phyloP scores from a whole-genome alignment of 1,139 yeast genomes.

The Lodderomyces elongisporus region DNA sequence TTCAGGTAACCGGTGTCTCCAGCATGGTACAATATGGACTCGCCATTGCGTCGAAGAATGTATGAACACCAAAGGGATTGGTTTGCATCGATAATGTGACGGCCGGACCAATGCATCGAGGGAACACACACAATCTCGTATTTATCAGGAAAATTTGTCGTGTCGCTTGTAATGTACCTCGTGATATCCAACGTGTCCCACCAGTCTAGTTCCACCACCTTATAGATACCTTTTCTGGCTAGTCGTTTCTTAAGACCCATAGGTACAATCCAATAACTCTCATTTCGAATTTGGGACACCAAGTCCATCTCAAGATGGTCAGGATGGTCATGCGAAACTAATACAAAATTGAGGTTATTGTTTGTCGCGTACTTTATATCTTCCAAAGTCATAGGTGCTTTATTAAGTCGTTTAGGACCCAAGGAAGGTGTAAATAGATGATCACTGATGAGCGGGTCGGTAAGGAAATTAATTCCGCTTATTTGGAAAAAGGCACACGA shows the following conservation, averaged over 20 bases:
- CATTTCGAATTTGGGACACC: constrained; percentile 53
- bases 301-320: constrained; percentile 78
- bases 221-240: constrained; percentile 50
- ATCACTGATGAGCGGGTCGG: constrained; percentile 81
- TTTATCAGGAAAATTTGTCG: constrained; percentile 33
- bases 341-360: constrained; percentile 55
- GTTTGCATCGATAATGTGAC: constrained; percentile 73
- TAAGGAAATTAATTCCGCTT: constrained; percentile 66
- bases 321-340: constrained; percentile 93
- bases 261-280: constrained; percentile 80
- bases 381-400: constrained; percentile 60
- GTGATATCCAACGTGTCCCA: constrained; percentile 66
- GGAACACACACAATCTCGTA: constrained; percentile 88
- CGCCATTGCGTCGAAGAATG: constrained; percentile 57
- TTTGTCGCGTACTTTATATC: constrained; percentile 54
- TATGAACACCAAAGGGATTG: constrained; percentile 85
- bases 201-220: constrained; percentile 79
- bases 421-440: constrained; percentile 55
- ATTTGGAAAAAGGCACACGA: constrained; percentile 75
- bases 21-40: constrained; percentile 78
- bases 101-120: constrained; percentile 97
- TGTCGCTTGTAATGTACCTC: constrained; percentile 20
- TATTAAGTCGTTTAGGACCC: constrained; percentile 80
- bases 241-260: constrained; percentile 63
- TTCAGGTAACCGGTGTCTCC: constrained; percentile 90